A percentile compares a stretch with the other conserved stretches of the same genome.
Evolutionary conservation across 176 grass and related monocot species (phyloP).

Genomic region (Sorghum bicolor): DNA sequence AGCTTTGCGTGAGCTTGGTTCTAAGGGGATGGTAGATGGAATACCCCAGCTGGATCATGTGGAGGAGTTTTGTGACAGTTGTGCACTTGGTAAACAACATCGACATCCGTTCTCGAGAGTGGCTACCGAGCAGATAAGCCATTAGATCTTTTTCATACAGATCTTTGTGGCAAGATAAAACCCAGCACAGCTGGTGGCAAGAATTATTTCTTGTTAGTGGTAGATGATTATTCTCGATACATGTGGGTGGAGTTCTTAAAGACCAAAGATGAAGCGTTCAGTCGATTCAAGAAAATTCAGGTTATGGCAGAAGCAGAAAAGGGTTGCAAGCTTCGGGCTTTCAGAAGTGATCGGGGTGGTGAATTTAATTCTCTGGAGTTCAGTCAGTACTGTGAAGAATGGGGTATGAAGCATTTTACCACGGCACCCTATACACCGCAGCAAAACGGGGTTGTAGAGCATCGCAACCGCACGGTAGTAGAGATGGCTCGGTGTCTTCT

Average conservation of each 20-base stretch:
- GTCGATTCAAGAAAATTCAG: background rate
- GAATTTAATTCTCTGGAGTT: too few relatives aligned
- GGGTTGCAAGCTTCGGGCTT: too few relatives aligned
- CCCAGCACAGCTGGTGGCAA: background rate
- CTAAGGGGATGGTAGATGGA: background rate
- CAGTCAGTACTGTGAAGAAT: rapidly evolving
- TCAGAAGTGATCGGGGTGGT: background rate
- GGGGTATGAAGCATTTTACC: background rate
- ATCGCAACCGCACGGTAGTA: background rate
- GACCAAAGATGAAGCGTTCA: background rate
- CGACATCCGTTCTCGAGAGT: background rate
- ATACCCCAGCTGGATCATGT: background rate
- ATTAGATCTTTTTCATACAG: background rate
- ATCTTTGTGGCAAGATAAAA: background rate
- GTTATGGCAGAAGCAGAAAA: too few relatives aligned
- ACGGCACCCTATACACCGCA: background rate
- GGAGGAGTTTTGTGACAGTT: background rate
- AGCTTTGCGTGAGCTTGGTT: background rate
- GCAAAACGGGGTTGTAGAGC: background rate
- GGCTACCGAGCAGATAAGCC: background rate
- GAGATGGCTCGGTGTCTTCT: background rate
- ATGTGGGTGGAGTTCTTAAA: background rate
- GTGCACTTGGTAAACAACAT: background rate
- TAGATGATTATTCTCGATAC: background rate
- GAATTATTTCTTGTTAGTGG: too few relatives aligned